These are phyloP conservation scores for Stereum hirsutum DNA, from an alignment of 1,284 basidiomycete genomes.

Conservation along the genomic window DNA sequence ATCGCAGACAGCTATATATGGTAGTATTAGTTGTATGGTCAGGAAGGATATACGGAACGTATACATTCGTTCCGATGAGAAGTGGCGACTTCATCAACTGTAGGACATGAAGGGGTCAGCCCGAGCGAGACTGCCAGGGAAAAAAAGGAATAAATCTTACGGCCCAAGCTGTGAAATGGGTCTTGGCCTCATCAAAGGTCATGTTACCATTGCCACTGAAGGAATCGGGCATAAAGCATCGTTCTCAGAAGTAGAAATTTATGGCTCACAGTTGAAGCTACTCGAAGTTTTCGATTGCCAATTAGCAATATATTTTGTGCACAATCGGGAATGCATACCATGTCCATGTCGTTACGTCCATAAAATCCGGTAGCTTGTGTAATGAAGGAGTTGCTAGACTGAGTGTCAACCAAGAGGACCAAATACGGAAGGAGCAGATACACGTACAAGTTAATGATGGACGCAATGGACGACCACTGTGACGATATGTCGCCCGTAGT, in stretches of 20 bases:
- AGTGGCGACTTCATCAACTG: conserved; percentile 52
- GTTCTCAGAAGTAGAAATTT: no score
- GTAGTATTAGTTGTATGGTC: background rate
- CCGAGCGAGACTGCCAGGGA: no score
- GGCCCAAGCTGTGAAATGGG: conserved; percentile 62
- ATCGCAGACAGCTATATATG: conserved; percentile 24
- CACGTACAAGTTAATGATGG: conserved; percentile 33
- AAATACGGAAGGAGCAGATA: background rate
- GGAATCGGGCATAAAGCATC: background rate
- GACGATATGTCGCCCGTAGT: conserved; percentile 25
- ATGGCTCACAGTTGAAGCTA: conserved; percentile 13
- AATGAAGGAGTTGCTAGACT: conserved; percentile 33
- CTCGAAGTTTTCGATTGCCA: conserved; percentile 10
- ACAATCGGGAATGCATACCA: background rate
- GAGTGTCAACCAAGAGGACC: background rate
- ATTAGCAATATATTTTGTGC: background rate
- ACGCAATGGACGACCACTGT: conserved; percentile 27
- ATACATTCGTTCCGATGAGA: conserved; percentile 33
- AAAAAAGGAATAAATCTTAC: no score
- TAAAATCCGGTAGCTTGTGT: conserved; percentile 5
- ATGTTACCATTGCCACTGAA: conserved; percentile 45
- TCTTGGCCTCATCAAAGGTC: conserved; percentile 49
- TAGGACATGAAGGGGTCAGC: no score
- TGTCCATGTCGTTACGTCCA: conserved; percentile 3
- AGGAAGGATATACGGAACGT: conserved; percentile 9